Base-by-base conservation (phyloP, 371 early-diverging fungal genomes). In the Dichotomocladium elegans region DNA sequence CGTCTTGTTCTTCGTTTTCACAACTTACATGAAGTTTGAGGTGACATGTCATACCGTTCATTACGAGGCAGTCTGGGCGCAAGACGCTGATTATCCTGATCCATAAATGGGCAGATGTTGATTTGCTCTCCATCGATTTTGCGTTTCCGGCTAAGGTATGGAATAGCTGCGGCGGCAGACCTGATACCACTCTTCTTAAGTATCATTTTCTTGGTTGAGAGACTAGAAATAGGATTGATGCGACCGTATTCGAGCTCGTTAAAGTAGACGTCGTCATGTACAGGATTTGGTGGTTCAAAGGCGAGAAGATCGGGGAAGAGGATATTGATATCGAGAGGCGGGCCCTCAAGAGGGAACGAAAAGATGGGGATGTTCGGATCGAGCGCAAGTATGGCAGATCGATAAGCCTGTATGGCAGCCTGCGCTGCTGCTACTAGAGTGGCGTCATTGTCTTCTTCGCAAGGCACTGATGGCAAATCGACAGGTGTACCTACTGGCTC, bases 221-320 rank as follows among this genome's bases (percentile, higher is more conserved):
- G 41, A 9, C 61, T 68, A n/a, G 67, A 56, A 19, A 76, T 60
- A 1, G 73, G 69, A 7, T 64, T 54, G 10, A 72, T 64, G 3
- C 65, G 54, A 11, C 64, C 62, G 28, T 68, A 70, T 42, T 76
- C 77, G 8, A 58, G 29, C 47, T 76, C 71, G 29, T 76, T 64
- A 54, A 72, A 68, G 47, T 72, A 76, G 5, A 73, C 66, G 41
- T 76, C 77, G 12, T 68, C 47, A 1, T 59, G 63, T 14, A 68
- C 60, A 8, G 72, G 66, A 34, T 70, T 63, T 12, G 78, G 78
- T 17, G 74, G 70, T 22, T 66, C 71, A 44, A 74, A 78, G 4
- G 66, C 42, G 11, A 74, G 70, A 3, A 72, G 22, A 26, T 78
- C 78, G 3, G 74, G 70, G 44, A 78, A 78, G 14, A 74, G 59